A percentile compares a stretch with the other conserved stretches of the same genome.
These are phyloP conservation scores for Brassica nigra DNA, from an alignment of 345 rosid species.

Conservation along the genomic window DNA sequence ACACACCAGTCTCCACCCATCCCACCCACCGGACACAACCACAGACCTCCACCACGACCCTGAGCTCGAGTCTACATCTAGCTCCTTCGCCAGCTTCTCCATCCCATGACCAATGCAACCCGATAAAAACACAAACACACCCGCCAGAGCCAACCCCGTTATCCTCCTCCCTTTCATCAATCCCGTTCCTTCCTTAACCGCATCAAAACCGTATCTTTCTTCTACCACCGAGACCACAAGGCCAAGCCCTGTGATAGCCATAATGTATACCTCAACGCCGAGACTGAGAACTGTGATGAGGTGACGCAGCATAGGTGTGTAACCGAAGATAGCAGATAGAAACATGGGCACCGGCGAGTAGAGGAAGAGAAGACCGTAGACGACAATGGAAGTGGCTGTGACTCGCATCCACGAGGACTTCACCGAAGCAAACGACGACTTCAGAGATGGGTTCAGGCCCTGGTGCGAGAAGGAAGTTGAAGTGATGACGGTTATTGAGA, in stretches of 20 bases:
- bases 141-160: conserved; percentile 57
- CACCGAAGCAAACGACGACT: conserved; percentile 34
- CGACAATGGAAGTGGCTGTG: conserved; percentile 53
- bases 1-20: conserved; percentile 47
- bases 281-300: conserved; percentile 37
- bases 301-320: conserved; percentile 32
- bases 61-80: conserved; percentile 28
- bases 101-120: conserved; percentile 56
- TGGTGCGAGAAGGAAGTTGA: conserved; percentile 37
- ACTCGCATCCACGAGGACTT: conserved; percentile 48
- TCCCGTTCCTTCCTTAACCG: conserved; percentile 49
- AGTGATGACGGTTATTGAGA: conserved; percentile 45
- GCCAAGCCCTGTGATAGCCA: conserved; percentile 60
- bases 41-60: conserved; percentile 43
- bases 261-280: conserved; percentile 55
- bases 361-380: conserved; percentile 48
- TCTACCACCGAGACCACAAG: conserved; percentile 69
- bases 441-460: conserved; percentile 38
- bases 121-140: conserved; percentile 47
- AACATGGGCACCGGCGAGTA: conserved; percentile 44
- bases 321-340: conserved; percentile 34
- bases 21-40: conserved; percentile 44
- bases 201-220: conserved; percentile 60
- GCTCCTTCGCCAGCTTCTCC: conserved; percentile 50
- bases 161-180: conserved; percentile 62